Base-by-base conservation (phyloP, 345 rosid genomes). In the Acer negundo region DNA sequence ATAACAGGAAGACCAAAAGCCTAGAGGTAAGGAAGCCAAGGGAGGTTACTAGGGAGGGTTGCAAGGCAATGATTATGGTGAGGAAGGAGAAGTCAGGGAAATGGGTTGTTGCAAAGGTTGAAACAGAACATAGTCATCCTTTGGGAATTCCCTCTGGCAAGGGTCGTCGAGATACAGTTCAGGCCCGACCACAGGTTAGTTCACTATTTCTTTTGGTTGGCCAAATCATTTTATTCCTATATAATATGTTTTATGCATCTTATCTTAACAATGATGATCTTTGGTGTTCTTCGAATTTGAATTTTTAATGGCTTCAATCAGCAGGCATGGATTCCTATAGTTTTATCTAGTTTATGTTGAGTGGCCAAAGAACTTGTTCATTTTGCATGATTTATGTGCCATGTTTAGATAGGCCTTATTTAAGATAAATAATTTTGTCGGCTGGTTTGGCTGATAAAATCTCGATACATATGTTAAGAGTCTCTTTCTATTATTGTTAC, bases 1-100 rank as follows among this genome's bases (percentile, higher is more conserved):
- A 44, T 73, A 59, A 35, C 46, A 69, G 38, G 74, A 79, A 83
- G 42, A 80, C 75, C 68, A 81, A 87, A 67, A 79, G 82, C 12
- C 85, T 82, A 65, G 86, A 84, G 47, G 84, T 86, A 68, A 85
- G 84, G 28, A 86, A 83, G 62, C 86, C 82, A 51, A 82, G 87
- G 68, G 85, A 77, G 63, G 81, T 80, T 72, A 84, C 85, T 1
- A 84, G 85, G 81, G 83, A 84, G 62, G 87, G 87, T 53, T 84
- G 87, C 80, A 76, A 85, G 78, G 83, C 88, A 44, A 83, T 85
- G 80, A 74, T 81, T 53, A 80, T 82, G 78, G 89, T 84, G 75
- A 84, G 85, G 31, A 82, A 79, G 80, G 67, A 77, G 19, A 79
- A 70, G 22, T 86, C 86, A 7, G 87, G 86, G 28, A 86, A 82